These are phyloP conservation scores for Centaurea solstitialis DNA, from an alignment of 129 eudicot species.

Conservation along the genomic window DNA sequence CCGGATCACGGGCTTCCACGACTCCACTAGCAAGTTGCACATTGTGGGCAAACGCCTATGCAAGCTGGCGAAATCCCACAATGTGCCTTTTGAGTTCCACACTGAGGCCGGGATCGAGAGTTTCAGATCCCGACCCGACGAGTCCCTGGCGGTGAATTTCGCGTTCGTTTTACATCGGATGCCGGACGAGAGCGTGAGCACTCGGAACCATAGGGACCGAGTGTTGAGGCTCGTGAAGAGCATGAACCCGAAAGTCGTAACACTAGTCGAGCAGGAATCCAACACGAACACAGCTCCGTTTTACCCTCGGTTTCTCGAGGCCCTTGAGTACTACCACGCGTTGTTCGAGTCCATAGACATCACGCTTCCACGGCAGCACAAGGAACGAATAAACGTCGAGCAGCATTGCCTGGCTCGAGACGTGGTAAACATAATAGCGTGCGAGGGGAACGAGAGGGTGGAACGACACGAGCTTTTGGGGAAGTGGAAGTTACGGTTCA, in stretches of 20 bases:
- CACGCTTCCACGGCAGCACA: conserved; percentile 61
- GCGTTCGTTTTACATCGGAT: conserved; percentile 74
- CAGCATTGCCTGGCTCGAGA: conserved; percentile 80
- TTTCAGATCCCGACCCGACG: conserved; percentile 44
- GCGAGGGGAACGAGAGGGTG: conserved; percentile 79
- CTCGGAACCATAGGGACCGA: conserved; percentile 66
- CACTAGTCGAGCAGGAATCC: conserved; percentile 82
- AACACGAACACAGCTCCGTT: conserved; percentile 84
- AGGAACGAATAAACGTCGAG: conserved; percentile 74
- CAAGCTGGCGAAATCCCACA: conserved; percentile 55
- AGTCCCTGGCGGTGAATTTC: conserved; percentile 76
- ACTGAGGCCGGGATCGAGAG: conserved; percentile 32
- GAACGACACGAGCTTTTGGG: conserved; percentile 82
- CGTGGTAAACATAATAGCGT: conserved; percentile 78
- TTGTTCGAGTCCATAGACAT: conserved; percentile 88
- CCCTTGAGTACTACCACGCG: conserved; percentile 70
- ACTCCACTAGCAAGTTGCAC: conserved; percentile 47
- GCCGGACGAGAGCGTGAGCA: conserved; percentile 87
- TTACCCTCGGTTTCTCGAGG: conserved; percentile 72
- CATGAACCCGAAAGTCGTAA: conserved; percentile 72
- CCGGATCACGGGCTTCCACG: conserved; percentile 79
- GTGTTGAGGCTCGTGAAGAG: conserved; percentile 67
- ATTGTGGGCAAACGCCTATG: conserved; percentile 60
- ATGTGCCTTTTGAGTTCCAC: conserved; percentile 74
- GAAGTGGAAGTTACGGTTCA: conserved; percentile 76